Evolutionary conservation across 306 rosid species (phyloP).

Genomic region (Begonia fuchsioides): DNA sequence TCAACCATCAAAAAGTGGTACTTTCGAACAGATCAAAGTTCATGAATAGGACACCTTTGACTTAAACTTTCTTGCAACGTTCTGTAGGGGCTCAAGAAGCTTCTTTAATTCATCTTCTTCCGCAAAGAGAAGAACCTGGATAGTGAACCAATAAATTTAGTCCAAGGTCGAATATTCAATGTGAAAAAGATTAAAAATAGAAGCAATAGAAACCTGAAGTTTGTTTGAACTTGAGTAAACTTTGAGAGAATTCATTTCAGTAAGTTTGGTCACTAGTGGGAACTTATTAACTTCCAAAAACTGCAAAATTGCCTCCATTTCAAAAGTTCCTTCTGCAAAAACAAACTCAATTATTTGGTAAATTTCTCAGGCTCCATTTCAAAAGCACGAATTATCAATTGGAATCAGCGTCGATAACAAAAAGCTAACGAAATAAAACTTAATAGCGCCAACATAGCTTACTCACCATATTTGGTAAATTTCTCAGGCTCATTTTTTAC

Average conservation of each 20-base stretch:
- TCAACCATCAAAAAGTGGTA: slow-evolving; percentile 1
- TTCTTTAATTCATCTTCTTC: slow-evolving; percentile 33
- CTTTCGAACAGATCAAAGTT: slow-evolving; percentile 1
- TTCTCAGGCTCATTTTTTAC: slow-evolving; percentile 79
- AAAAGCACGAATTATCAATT: background rate
- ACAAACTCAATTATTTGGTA: background rate
- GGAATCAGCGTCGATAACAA: no score
- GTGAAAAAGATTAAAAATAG: background rate
- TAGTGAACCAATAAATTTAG: background rate
- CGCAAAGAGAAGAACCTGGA: slow-evolving; percentile 65
- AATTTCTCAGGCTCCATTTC: no score
- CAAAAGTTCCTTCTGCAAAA: slow-evolving; percentile 63
- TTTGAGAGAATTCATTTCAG: slow-evolving; percentile 55
- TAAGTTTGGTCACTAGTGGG: slow-evolving; percentile 63
- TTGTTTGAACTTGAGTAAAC: slow-evolving; percentile 70
- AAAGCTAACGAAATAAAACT: background rate
- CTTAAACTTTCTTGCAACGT: slow-evolving; percentile 72
- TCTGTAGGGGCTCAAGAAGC: slow-evolving; percentile 49
- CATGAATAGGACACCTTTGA: slow-evolving; percentile 31
- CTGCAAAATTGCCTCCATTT: slow-evolving; percentile 35
- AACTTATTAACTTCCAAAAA: slow-evolving; percentile 69
- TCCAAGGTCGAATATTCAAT: no score
- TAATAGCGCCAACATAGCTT: background rate
- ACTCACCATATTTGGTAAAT: slow-evolving; percentile 71
- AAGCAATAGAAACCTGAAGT: slow-evolving; percentile 47